Base-by-base conservation (phyloP, 306 rosid genomes). In the Vachellia collinsii region DNA sequence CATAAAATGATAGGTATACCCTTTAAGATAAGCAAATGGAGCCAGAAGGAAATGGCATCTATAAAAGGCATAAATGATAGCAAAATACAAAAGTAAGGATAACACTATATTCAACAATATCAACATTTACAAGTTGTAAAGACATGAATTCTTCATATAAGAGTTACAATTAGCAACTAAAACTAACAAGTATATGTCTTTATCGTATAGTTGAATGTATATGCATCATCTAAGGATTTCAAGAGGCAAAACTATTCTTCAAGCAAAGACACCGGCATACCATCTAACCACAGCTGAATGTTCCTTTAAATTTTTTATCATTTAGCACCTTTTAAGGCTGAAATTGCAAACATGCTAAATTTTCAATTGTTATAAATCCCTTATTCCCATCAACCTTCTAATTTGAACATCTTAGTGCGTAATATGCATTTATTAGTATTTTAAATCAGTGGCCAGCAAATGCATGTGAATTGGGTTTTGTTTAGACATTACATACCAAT, bases 1-100 rank as follows among this genome's bases (percentile, higher is more conserved):
- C 69, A 53, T 46, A 77, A 79, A 61, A 62, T 66, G 66, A 66
- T 62, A 56, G 47, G 48, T 37, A 72, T 80, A 50, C 43, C 71
- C 39, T 77, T 37, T 42, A 83, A 38, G 23, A 83, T 67, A 69
- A 74, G 82, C 70, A 58, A 36, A 77, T 51, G 76, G 62, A 61
- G 70, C 41, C 56, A 76, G 69, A 50, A 46, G 54, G 61, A 43
- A 74, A 58, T 86, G 73, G 37, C 23, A 47, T 48, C 29, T 72
- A 38, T 51, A 54, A 29, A 80, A 65, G 65, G 48, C 22, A 77
- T 51, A 20, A 39, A 63, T 70, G 76, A 72, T 71, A 59, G 76
- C 66, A 76, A 72, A 64, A 19, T 23, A 39, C 63, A 64, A 43
- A 70, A 76, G 80, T n/a, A 61, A 59, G 70, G 59, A 22, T 20